A percentile compares a stretch with the other conserved stretches of the same genome.
Evolutionary conservation across 2,329 filamentous ascomycete species (phyloP).

Genomic region (Colletotrichum liaoningense): DNA sequence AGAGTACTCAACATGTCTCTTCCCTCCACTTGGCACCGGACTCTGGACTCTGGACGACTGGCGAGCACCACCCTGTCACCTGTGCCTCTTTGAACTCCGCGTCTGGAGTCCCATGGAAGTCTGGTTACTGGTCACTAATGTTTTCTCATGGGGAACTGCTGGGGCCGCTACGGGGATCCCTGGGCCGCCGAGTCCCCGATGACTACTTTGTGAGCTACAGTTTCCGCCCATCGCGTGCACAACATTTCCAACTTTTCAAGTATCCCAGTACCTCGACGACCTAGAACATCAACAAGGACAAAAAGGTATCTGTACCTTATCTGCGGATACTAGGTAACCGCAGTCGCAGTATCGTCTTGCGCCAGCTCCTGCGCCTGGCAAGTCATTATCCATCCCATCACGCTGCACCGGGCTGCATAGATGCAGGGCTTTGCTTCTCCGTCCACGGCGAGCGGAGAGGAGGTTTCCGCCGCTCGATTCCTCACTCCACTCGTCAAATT

Average conservation of each 20-base stretch:
- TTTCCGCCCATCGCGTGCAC: neutral
- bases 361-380: neutral
- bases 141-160: neutral
- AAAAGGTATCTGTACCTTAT: neutral
- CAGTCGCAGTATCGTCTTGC: neutral
- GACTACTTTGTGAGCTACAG: slow-evolving; percentile 4
- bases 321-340: neutral
- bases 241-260: no score
- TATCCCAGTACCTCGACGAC: no score
- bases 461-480: slow-evolving; percentile 19
- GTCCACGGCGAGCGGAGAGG: slow-evolving; percentile 22
- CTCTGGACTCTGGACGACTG: neutral
- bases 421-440: neutral
- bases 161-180: neutral
- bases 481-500: neutral
- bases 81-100: neutral
- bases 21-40: neutral
- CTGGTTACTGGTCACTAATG: no score
- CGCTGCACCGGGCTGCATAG: neutral
- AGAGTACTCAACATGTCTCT: neutral
- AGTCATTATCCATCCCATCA: neutral
- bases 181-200: neutral
- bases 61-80: neutral
- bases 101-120: neutral
- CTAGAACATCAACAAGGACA: no score